Evolutionary conservation across 148 eudicot genomes (phyloP), one percentile per base, ranked within the genome.

Genomic region (Limonium bicolor): DNA sequence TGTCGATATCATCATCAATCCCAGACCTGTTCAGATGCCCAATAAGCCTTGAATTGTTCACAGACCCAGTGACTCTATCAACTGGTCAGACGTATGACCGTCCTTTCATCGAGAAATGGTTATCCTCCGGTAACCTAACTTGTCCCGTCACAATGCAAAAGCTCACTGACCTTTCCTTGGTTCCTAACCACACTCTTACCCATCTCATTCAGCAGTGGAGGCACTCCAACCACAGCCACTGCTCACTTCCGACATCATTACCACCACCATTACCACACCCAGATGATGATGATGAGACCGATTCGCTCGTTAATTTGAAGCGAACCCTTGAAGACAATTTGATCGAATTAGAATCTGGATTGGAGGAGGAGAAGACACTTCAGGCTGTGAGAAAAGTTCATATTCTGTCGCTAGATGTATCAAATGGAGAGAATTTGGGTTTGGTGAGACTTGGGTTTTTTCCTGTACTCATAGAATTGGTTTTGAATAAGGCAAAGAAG

Each of bases 81-180:
- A 82, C 94, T 16, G 86, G 94, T 22, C 94, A 82, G 42, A 82
- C 94, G 1, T 82, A 78, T 24, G 86, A 82, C 17, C 51, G 83
- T 20, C 59, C 71, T 29, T 64, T 56, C 61, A 82, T 82, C 35
- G 58, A 72, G 25, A 69, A 49, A 41, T 82, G 94, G 94, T 25
- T 82, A 16, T 23, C 70, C 21, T 53, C 67, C n/a, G 94, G 94
- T 0, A 78, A 82, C 17, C 21, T 49, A 15, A 82, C 86, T 8
- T 82, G 94, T 28, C 94, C 94, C n/a, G 77, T 78, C 27, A 78
- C 94, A 61, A 72, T 72, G 74, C 80, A 61, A 61, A 62, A 49
- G 37, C 86, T 82, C 27, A 54, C 60, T 15, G 86, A 82, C 46
- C 25, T 53, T 6, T 61, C 77, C 7, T 20, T 82, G 51, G 72